A percentile compares a stretch with the other conserved stretches of the same genome.
Conservation (phyloP, 1,284 basidiomycete genomes). For the Spongiforma sp. region DNA sequence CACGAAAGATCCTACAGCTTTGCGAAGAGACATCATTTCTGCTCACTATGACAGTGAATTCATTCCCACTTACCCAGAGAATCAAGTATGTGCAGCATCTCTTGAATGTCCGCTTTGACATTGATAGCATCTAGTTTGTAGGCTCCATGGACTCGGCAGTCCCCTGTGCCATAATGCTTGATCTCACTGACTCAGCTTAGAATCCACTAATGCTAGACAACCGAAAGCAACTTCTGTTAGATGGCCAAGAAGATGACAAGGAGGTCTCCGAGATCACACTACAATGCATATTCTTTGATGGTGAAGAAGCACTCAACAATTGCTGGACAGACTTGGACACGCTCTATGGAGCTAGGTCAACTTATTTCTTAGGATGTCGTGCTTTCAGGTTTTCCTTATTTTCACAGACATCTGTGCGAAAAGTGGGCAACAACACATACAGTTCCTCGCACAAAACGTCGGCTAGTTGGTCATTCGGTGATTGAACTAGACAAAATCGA, state of each 20-base stretch:
- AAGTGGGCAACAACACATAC: conserved; percentile 81
- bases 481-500: conserved; percentile 82
- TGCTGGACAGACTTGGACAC: conserved; percentile 95
- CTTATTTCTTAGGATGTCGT: not conserved
- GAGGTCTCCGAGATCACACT: conserved; percentile 84
- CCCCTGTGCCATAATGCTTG: conserved; percentile 92
- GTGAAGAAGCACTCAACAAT: conserved; percentile 93
- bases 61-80: conserved; percentile 71
- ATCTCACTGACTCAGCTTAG: conserved; percentile 84
- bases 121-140: conserved; percentile 70
- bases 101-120: not conserved
- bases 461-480: conserved; percentile 54
- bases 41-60: conserved; percentile 98
- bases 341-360: conserved; percentile 89
- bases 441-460: conserved; percentile 61
- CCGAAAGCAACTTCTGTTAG: conserved; percentile 60
- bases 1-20: conserved; percentile 88
- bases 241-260: conserved; percentile 71
- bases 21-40: conserved; percentile 83
- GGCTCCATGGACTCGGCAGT: conserved; percentile 98
- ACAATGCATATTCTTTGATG: conserved; percentile 97
- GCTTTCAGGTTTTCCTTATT: too few relatives aligned
- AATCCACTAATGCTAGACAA: conserved; percentile 71
- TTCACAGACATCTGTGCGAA: conserved; percentile 86
- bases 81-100: conserved; percentile 58